phyloP scores from a whole-genome alignment of 345 rosid species.

The Microthlaspi erraticum region DNA sequence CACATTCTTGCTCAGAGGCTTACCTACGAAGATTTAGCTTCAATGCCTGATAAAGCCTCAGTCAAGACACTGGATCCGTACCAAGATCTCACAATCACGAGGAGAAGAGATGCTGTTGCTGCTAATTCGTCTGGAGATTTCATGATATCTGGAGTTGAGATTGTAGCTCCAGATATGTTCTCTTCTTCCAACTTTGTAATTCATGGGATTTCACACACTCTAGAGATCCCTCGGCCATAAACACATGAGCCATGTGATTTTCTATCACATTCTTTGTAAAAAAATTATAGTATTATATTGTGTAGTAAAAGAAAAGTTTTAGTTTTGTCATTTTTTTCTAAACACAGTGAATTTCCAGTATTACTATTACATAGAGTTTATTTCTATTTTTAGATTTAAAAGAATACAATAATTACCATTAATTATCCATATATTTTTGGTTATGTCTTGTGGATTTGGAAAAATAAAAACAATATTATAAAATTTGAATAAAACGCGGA shows the following conservation, averaged over 20 bases:
- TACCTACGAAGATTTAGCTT: conserved; percentile 49
- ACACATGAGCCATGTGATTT: conserved; percentile 10
- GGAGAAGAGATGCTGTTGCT: conserved; percentile 5
- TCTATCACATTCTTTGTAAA: too few species aligned
- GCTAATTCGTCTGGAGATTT: conserved; percentile 40
- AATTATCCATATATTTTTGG: too few species aligned
- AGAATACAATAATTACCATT: too few species aligned
- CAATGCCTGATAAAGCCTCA: conserved; percentile 51
- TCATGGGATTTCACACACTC: conserved; percentile 64
- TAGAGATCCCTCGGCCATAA: conserved; percentile 42
- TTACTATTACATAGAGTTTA: too few species aligned
- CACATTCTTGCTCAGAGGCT: conserved; percentile 60
- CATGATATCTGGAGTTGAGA: conserved; percentile 55
- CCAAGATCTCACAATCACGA: conserved; percentile 51
- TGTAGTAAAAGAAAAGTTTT: too few species aligned
- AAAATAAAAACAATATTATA: too few species aligned
- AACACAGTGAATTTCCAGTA: too few species aligned
- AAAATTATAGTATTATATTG: too few species aligned
- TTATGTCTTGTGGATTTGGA: too few species aligned
- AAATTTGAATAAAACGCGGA: too few species aligned
- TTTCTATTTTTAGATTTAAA: too few species aligned
- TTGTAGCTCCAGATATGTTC: conserved; percentile 60
- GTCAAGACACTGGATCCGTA: conserved; percentile 56
- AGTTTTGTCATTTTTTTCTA: too few species aligned
- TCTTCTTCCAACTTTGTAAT: conserved; percentile 54